Evolutionary conservation across 768 basidiomycete genomes (phyloP).

Genomic region (Naganishia onofrii): DNA sequence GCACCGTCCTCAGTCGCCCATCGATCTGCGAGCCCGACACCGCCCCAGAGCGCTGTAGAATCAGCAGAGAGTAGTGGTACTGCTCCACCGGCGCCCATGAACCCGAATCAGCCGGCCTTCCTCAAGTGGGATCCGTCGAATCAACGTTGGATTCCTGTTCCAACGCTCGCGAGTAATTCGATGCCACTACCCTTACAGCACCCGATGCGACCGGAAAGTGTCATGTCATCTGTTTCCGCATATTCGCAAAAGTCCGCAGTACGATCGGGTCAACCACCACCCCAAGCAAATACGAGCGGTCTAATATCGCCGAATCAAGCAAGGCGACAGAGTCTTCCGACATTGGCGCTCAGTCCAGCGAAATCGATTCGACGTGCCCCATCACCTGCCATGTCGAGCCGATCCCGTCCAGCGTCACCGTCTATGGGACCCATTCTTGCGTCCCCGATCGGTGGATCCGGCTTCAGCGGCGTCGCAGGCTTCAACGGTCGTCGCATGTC

Average conservation of each 20-base stretch:
- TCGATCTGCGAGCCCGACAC: conserved; percentile 14
- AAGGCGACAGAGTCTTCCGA: conserved; percentile 29
- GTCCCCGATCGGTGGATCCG: background rate
- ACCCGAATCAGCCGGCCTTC: conserved; percentile 29
- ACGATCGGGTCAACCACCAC: background rate
- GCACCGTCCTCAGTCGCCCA: background rate
- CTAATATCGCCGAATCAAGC: background rate
- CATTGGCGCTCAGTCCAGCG: conserved; percentile 8
- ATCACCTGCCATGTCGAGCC: conserved; percentile 17
- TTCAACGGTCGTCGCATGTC: conserved; percentile 29
- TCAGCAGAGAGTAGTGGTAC: background rate
- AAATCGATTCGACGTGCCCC: conserved; percentile 3
- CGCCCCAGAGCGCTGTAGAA: conserved; percentile 10
- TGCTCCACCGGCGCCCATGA: conserved; percentile 15
- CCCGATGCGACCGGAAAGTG: conserved; percentile 6
- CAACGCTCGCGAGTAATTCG: background rate
- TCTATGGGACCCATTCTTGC: conserved; percentile 3
- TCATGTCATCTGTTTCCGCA: conserved; percentile 29
- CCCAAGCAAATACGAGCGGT: background rate
- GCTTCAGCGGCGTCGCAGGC: background rate
- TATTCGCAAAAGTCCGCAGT: conserved; percentile 31
- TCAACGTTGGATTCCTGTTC: conserved; percentile 32
- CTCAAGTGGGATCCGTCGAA: conserved; percentile 30
- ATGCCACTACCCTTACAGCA: background rate
- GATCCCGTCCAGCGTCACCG: conserved; percentile 23